Evolutionary conservation across 148 eudicot genomes (phyloP).

Genomic region (Silene conica): DNA sequence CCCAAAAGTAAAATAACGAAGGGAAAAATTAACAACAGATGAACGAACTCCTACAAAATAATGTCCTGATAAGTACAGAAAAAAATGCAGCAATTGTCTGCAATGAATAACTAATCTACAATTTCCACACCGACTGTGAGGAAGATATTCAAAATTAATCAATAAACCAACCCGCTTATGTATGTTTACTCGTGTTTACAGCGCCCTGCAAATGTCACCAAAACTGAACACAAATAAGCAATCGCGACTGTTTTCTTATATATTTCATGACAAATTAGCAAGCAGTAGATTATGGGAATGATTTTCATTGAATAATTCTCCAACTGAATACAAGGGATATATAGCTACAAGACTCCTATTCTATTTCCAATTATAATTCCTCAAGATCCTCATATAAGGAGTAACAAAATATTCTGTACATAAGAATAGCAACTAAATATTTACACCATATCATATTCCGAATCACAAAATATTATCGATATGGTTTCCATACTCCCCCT

Average conservation of each 20-base stretch:
- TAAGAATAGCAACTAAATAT: no score
- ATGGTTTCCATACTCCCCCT: no score
- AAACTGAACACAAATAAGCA: neutral
- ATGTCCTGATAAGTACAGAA: conserved; percentile 9
- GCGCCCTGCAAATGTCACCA: conserved; percentile 13
- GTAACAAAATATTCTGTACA: no score
- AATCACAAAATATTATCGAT: no score
- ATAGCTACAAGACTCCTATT: no score
- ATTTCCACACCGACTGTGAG: conserved; percentile 17
- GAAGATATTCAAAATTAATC: conserved; percentile 12
- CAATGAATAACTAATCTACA: conserved; percentile 44
- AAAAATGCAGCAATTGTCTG: conserved; percentile 29
- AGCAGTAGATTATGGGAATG: no score
- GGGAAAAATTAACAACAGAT: conserved; percentile 14
- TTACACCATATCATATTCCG: no score
- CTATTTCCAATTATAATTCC: no score
- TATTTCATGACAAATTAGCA: no score
- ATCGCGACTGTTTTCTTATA: neutral
- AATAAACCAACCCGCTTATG: conserved; percentile 22
- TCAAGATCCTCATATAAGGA: no score
- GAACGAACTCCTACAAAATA: conserved; percentile 48
- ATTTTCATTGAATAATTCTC: no score
- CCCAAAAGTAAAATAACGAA: conserved; percentile 10
- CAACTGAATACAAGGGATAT: no score
- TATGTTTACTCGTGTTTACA: conserved; percentile 19